Conservation (phyloP, 805 yeast genomes). For the Saccharomycopsis lassenensis region DNA sequence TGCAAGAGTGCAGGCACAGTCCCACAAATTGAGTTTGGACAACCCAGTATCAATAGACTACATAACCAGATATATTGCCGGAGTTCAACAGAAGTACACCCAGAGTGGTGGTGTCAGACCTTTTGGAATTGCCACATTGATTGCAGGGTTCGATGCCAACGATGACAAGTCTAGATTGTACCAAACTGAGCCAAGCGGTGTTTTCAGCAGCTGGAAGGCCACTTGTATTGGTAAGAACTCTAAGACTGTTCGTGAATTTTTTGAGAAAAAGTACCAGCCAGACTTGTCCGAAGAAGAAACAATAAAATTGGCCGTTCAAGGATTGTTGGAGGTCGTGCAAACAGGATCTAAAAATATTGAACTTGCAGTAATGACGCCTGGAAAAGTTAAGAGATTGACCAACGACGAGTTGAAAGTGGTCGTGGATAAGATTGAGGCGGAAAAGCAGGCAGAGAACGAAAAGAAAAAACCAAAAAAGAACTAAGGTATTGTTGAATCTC, state of each 20-base stretch:
- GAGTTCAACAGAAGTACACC: conserved; percentile 92
- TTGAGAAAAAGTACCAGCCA: conserved; percentile 73
- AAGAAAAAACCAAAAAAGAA: conserved; percentile 42
- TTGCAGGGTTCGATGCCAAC: conserved; percentile 90
- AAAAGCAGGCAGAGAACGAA: conserved; percentile 74
- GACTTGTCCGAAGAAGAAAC: conserved; percentile 62
- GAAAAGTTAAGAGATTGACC: conserved; percentile 45
- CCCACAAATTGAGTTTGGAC: conserved; percentile 86
- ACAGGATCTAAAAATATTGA: conserved; percentile 97
- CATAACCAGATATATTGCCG: conserved; percentile 91
- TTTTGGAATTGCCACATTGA: conserved; percentile 88
- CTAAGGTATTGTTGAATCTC: too few species aligned
- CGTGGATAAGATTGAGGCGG: conserved; percentile 78
- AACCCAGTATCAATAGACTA: conserved; percentile 90
- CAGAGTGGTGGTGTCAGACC: conserved; percentile 99
- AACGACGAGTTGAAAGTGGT: conserved; percentile 63
- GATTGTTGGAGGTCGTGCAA: conserved; percentile 91
- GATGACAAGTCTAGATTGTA: conserved; percentile 73
- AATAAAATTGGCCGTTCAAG: conserved; percentile 69
- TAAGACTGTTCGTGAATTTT: conserved; percentile 89
- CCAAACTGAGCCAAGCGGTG: conserved; percentile 96
- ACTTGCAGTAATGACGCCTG: conserved; percentile 73
- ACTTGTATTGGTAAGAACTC: conserved; percentile 92
- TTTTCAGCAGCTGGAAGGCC: conserved; percentile 96
- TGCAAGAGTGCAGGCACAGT: conserved; percentile 95